Conservation (phyloP, 345 rosid genomes). For the Alliaria petiolata region DNA sequence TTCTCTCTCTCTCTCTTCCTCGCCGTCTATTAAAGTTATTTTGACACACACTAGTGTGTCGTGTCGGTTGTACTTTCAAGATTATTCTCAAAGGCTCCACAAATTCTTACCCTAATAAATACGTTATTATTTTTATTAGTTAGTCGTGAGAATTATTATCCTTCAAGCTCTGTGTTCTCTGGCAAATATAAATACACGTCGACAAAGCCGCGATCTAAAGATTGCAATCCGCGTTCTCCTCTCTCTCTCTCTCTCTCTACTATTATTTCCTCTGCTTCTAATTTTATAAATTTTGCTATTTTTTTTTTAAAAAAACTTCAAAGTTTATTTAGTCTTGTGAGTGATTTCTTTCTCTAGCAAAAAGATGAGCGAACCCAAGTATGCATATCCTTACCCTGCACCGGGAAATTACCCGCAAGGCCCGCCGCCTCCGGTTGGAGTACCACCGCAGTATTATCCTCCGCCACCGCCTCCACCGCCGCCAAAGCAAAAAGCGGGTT, state of each 20-base stretch:
- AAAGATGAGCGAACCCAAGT: constrained; percentile 46
- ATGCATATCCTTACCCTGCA: constrained; percentile 54
- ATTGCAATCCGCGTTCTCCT: not conserved
- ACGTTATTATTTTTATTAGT: not conserved
- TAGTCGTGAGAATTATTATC: not conserved
- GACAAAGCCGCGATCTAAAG: not conserved
- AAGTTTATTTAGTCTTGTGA: not conserved
- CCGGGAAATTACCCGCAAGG: constrained; percentile 36
- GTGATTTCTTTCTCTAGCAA: not conserved
- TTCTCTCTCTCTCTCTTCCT: not conserved
- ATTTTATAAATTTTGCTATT: not conserved
- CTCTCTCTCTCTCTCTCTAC: no score
- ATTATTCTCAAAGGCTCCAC: constrained; percentile 1
- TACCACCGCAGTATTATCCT: constrained; percentile 47
- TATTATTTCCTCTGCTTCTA: not conserved
- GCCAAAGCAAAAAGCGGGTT: constrained; percentile 35
- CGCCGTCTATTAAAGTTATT: not conserved
- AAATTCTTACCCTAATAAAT: not conserved
- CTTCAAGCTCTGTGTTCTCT: not conserved
- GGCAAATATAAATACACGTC: constrained; percentile 25
- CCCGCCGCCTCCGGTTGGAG: constrained; percentile 51
- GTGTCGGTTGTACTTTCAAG: constrained; percentile 3
- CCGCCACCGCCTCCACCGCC: constrained; percentile 37
- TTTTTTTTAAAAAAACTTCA: not conserved
- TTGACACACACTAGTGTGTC: not conserved